A percentile compares a stretch with the other conserved stretches of the same genome.
Evolutionary conservation across 2,329 filamentous ascomycete species (phyloP).

Genomic region (Fusarium sp.): DNA sequence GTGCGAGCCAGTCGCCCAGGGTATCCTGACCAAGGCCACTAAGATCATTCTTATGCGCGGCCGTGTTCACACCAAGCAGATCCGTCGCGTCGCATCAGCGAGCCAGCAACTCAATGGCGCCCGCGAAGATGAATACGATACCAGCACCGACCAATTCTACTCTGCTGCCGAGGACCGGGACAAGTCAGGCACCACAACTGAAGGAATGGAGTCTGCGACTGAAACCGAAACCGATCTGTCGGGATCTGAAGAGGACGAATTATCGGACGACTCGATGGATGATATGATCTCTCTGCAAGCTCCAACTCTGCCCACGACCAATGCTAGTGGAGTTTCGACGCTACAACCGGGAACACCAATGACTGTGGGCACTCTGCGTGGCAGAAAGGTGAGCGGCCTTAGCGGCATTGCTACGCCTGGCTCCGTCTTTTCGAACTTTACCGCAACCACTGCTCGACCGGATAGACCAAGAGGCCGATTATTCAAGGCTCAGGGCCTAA

Average conservation of each 20-base stretch:
- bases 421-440: conserved; percentile 90
- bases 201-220: conserved; percentile 68
- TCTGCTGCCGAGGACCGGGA: conserved; percentile 87
- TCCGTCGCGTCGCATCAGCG: conserved; percentile 57
- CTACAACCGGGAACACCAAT: conserved; percentile 85
- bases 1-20: conserved; percentile 96
- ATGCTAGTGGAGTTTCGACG: conserved; percentile 82
- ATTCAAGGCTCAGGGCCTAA: conserved; percentile 85
- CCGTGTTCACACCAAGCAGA: conserved; percentile 66
- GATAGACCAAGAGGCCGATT: conserved; percentile 80
- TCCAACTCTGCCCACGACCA: conserved; percentile 81
- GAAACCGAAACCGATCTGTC: conserved; percentile 75
- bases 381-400: conserved; percentile 75
- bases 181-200: conserved; percentile 68
- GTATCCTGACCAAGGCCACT: conserved; percentile 79
- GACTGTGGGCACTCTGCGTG: conserved; percentile 70
- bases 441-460: conserved; percentile 82
- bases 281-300: conserved; percentile 92
- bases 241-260: conserved; percentile 72
- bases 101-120: conserved; percentile 66
- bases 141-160: conserved; percentile 90
- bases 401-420: conserved; percentile 86
- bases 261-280: conserved; percentile 92
- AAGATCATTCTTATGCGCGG: conserved; percentile 84
- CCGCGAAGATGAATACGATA: conserved; percentile 78